phyloP scores from a whole-genome alignment of 176 grass and related monocot species.

The Carex parvula region DNA sequence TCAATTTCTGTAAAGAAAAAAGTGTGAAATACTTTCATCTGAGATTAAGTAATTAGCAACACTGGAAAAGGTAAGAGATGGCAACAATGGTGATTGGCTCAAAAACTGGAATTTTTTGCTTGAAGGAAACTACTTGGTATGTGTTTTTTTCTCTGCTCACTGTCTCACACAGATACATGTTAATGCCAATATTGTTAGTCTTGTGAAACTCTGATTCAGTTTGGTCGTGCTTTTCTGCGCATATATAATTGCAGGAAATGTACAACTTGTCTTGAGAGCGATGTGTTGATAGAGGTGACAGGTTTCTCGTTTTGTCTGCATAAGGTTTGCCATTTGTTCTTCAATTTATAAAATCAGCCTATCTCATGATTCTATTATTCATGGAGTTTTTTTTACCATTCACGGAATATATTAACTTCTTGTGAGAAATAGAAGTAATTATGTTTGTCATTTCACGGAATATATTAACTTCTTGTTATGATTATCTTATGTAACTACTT shows the following conservation, averaged over 20 bases:
- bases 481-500: not conserved
- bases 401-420: not conserved
- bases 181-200: not conserved
- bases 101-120: conserved; percentile 12
- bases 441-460: not conserved
- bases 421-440: not conserved
- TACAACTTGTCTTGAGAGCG: conserved; percentile 1
- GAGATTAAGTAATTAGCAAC: not conserved
- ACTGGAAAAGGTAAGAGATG: not conserved
- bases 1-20: not conserved
- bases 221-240: not conserved
- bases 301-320: conserved; percentile 22
- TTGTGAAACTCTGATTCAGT: not conserved
- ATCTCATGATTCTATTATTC: not conserved
- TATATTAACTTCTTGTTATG: too few relatives aligned
- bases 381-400: not conserved
- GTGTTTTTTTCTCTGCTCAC: not conserved
- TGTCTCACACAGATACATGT: not conserved
- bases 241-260: conserved; percentile 20
- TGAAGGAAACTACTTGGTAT: conserved; percentile 24
- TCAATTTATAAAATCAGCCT: not conserved
- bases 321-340: not conserved
- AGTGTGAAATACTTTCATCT: conserved; percentile 8
- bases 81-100: not conserved
- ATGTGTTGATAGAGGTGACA: conserved; percentile 16